These are phyloP conservation scores for Spinellus fusiger DNA, from an alignment of 192 early-diverging fungal genomes.

Conservation along the genomic window DNA sequence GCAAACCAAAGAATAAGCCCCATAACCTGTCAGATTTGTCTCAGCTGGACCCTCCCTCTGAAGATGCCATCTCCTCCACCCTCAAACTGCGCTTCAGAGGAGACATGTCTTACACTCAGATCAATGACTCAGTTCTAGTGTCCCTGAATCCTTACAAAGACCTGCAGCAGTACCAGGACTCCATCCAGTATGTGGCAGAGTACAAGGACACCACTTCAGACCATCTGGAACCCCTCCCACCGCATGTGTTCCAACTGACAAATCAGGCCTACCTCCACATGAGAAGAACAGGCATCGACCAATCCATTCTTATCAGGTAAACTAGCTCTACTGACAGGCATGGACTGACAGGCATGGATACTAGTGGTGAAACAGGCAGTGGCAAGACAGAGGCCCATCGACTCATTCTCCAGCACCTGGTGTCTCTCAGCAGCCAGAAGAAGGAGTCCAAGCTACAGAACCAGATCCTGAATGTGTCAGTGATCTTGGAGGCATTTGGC, in stretches of 20 bases:
- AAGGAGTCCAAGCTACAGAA: constrained; percentile 63
- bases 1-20: constrained; percentile 2
- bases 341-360: not conserved
- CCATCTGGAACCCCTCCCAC: constrained; percentile 40
- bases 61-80: constrained; percentile 37
- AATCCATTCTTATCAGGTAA: constrained; percentile 31
- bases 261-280: constrained; percentile 77
- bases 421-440: constrained; percentile 63
- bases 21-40: constrained; percentile 22
- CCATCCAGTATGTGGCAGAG: constrained; percentile 63
- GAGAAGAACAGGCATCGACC: constrained; percentile 65
- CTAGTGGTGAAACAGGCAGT: constrained; percentile 78
- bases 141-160: constrained; percentile 55
- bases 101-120: constrained; percentile 43
- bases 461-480: constrained; percentile 63
- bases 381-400: constrained; percentile 82
- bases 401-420: constrained; percentile 58
- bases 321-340: not conserved
- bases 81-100: constrained; percentile 49
- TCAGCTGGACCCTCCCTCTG: constrained; percentile 13
- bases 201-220: constrained; percentile 52
- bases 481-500: constrained; percentile 83
- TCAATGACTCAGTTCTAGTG: constrained; percentile 55
- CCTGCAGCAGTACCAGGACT: constrained; percentile 43
- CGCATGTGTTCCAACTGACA: constrained; percentile 73